Conservation (phyloP, 2,329 filamentous ascomycete species). For the Aulographum hederae region DNA sequence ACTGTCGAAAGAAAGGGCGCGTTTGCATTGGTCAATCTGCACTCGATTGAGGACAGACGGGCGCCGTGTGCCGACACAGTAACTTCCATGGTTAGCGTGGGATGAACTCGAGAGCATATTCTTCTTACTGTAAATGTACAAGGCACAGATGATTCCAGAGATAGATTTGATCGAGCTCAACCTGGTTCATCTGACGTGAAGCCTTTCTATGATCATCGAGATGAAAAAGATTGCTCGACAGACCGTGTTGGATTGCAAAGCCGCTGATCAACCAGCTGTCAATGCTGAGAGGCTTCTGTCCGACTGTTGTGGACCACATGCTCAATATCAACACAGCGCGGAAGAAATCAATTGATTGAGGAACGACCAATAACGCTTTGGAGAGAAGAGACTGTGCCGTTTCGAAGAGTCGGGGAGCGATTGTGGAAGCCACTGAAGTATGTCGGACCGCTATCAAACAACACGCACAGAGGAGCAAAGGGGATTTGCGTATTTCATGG, state of each 20-base stretch:
- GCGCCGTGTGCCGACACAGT: conserved; percentile 24
- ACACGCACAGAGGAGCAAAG: conserved; percentile 20
- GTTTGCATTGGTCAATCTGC: conserved; percentile 21
- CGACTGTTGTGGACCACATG: conserved; percentile 28
- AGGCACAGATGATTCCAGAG: conserved; percentile 27
- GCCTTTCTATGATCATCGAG: conserved; percentile 4
- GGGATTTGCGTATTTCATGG: conserved; percentile 16
- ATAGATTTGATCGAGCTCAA: conserved; percentile 15
- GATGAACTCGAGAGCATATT: background rate
- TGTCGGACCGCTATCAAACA: conserved; percentile 24
- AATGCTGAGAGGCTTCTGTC: conserved; percentile 23
- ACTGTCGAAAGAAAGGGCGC: conserved; percentile 18
- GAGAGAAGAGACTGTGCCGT: conserved; percentile 15
- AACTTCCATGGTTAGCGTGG: conserved; percentile 10
- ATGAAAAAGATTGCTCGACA: conserved; percentile 18
- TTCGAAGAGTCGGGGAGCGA: conserved; percentile 20
- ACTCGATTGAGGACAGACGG: conserved; percentile 17
- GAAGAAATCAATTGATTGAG: conserved; percentile 24
- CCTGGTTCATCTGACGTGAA: conserved; percentile 7
- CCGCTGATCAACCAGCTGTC: conserved; percentile 27
- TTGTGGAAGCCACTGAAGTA: conserved; percentile 17
- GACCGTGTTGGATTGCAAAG: conserved; percentile 23
- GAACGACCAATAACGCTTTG: conserved; percentile 15
- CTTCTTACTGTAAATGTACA: conserved; percentile 21
- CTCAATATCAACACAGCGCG: conserved; percentile 24